Evolutionary conservation across 495 filamentous ascomycete genomes (phyloP).

Genomic region (Penicillium alfredii): DNA sequence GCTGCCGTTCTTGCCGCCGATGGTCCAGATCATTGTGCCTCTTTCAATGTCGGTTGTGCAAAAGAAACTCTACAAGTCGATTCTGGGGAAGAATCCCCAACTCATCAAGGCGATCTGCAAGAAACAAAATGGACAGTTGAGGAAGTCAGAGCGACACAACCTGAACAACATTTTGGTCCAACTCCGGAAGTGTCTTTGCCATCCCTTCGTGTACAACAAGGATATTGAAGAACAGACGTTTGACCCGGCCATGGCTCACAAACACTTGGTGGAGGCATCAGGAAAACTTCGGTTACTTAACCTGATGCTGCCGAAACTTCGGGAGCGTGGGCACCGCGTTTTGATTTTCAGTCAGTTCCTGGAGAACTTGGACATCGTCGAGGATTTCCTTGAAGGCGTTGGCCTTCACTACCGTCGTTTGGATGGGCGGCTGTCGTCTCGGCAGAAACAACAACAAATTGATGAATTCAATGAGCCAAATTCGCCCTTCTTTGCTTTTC

Average conservation of each 20-base stretch:
- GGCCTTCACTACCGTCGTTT: conserved; percentile 68
- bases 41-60: conserved; percentile 89
- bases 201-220: conserved; percentile 88
- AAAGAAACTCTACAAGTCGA: conserved; percentile 90
- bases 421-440: conserved; percentile 70
- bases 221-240: conserved; percentile 75
- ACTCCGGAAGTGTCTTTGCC: conserved; percentile 87
- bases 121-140: conserved; percentile 47
- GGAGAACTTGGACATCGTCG: conserved; percentile 77
- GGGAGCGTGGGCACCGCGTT: conserved; percentile 83
- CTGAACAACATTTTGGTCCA: conserved; percentile 94
- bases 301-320: conserved; percentile 84
- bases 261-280: conserved; percentile 84
- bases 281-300: conserved; percentile 84
- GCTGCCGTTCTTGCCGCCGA: conserved; percentile 80
- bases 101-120: conserved; percentile 84
- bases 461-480: conserved; percentile 85
- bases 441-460: conserved; percentile 90
- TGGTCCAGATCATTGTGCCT: conserved; percentile 91
- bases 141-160: conserved; percentile 65
- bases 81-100: conserved; percentile 79
- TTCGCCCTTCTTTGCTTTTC: conserved; percentile 78
- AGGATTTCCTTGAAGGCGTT: conserved; percentile 79
- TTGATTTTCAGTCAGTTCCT: conserved; percentile 97
- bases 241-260: conserved; percentile 49